Percentiles rank a stretch among this genome's conserved stretches.
Conservation (phyloP, 2,329 filamentous ascomycete genomes). For the Leptographium procerum region DNA sequence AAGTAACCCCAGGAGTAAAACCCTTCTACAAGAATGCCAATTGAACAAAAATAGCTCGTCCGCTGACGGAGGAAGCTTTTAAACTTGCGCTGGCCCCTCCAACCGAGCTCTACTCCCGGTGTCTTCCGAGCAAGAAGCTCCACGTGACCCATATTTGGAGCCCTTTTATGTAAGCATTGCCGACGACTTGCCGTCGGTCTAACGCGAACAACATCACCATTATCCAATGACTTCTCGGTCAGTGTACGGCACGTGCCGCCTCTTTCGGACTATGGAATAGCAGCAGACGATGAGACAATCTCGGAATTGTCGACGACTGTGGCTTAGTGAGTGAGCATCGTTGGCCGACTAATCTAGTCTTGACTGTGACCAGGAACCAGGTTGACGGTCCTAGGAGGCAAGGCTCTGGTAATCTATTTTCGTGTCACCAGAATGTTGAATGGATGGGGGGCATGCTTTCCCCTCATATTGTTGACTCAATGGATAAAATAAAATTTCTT, state of each 20-base stretch:
- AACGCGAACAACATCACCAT: background rate
- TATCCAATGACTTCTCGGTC: background rate
- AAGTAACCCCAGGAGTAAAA: background rate
- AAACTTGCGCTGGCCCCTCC: background rate
- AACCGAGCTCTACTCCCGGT: background rate
- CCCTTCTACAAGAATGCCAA: background rate
- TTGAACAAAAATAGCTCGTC: slow-evolving; percentile 1
- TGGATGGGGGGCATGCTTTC: no score
- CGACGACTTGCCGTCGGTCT: background rate
- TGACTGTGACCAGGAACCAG: no score
- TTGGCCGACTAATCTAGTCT: no score
- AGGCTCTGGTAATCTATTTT: no score
- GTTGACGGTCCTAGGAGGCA: no score
- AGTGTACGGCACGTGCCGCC: background rate
- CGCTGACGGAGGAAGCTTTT: background rate
- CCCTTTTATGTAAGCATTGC: background rate
- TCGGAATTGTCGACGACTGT: no score
- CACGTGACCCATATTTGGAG: background rate
- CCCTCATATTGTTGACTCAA: no score
- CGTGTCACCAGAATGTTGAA: no score
- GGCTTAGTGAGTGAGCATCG: no score
- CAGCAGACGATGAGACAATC: no score
- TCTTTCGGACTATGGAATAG: background rate
- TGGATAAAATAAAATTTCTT: no score
- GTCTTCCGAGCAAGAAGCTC: background rate